Percentiles rank a stretch among this genome's conserved stretches.
phyloP scores from a whole-genome alignment of 371 early-diverging fungal genomes.

The Phascolomyces articulosus region DNA sequence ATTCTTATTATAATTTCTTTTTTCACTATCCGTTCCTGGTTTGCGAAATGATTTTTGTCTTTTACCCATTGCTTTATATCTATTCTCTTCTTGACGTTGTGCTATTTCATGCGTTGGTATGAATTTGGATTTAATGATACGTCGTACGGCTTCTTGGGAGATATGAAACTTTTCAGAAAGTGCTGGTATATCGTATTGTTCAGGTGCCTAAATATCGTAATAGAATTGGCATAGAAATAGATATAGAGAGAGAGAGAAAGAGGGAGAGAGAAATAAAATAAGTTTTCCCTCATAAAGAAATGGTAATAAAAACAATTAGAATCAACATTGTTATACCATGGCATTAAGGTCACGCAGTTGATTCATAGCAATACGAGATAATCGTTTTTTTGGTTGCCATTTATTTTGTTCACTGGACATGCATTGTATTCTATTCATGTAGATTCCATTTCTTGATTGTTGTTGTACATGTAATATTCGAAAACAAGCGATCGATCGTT shows the following conservation, averaged over 20 bases:
- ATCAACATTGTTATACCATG: slow-evolving; percentile 12
- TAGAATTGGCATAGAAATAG: too few relatives aligned
- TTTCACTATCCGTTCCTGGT: not conserved
- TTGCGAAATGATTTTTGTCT: slow-evolving; percentile 20
- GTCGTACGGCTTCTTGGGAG: slow-evolving; percentile 38
- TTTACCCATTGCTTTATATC: slow-evolving; percentile 40
- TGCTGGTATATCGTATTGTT: slow-evolving; percentile 18
- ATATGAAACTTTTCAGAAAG: slow-evolving; percentile 34
- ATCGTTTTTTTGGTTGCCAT: slow-evolving; percentile 39
- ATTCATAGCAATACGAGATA: slow-evolving; percentile 41
- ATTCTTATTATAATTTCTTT: too few relatives aligned
- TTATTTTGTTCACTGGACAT: not conserved
- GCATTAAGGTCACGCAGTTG: slow-evolving; percentile 29
- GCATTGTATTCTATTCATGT: not conserved
- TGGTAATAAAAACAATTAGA: too few relatives aligned
- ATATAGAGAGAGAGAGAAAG: too few relatives aligned
- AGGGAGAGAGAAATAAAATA: too few relatives aligned
- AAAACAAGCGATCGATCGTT: not conserved
- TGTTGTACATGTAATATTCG: not conserved
- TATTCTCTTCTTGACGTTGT: slow-evolving; percentile 38
- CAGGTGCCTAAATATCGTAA: not conserved
- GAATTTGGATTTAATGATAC: slow-evolving; percentile 44
- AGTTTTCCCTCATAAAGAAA: too few relatives aligned
- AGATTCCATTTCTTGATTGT: not conserved
- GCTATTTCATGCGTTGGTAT: slow-evolving; percentile 22